These are phyloP conservation scores for Xylaria sp. DNA, from an alignment of 2,329 filamentous ascomycete genomes.

Conservation along the genomic window DNA sequence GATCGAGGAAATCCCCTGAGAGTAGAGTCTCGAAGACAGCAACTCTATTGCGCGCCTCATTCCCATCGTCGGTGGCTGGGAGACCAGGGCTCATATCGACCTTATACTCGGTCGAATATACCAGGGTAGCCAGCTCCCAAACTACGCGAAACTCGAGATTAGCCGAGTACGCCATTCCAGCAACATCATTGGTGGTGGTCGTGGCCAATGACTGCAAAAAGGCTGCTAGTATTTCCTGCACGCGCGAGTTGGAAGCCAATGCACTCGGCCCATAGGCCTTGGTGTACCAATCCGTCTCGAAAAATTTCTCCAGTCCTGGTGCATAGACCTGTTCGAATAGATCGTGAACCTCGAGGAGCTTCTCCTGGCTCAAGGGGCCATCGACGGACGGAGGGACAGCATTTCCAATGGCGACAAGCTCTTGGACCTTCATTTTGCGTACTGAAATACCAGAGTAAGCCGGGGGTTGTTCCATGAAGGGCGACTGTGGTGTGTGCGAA, in stretches of 20 bases:
- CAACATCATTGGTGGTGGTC: conserved; percentile 60
- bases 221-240: conserved; percentile 74
- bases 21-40: conserved; percentile 80
- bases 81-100: conserved; percentile 50
- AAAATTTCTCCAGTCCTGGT: conserved; percentile 75
- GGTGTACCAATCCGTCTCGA: conserved; percentile 87
- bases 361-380: conserved; percentile 61
- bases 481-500: conserved; percentile 44
- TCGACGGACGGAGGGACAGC: conserved; percentile 65
- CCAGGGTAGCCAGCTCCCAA: conserved; percentile 67
- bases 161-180: conserved; percentile 63
- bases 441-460: conserved; percentile 61
- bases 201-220: conserved; percentile 67
- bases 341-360: conserved; percentile 73
- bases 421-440: conserved; percentile 76
- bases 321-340: conserved; percentile 82
- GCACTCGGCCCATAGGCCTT: conserved; percentile 55
- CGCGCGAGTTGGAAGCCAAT: conserved; percentile 62
- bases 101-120: conserved; percentile 53
- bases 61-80: conserved; percentile 66
- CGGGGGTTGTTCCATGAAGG: conserved; percentile 46
- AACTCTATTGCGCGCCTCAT: conserved; percentile 75
- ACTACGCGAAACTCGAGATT: conserved; percentile 67
- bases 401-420: conserved; percentile 73
- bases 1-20: conserved; percentile 72